A percentile compares a stretch with the other conserved stretches of the same genome.
phyloP scores from a whole-genome alignment of 345 rosid genomes.

The Boechera divaricarpa region DNA sequence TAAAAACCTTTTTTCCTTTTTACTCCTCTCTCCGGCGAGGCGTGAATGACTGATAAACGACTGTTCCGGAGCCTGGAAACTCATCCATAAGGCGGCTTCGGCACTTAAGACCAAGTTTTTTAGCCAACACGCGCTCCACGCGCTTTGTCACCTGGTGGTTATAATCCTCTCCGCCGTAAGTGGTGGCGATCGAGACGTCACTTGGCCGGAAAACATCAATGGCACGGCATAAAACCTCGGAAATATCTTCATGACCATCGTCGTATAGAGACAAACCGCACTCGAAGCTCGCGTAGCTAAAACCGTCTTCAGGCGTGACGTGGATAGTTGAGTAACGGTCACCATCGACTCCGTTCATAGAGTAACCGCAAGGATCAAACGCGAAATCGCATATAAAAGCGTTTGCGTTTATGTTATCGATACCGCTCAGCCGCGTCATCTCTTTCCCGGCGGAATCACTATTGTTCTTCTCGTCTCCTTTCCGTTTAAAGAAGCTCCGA shows the following conservation, averaged over 20 bases:
- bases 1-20: conserved; percentile 16
- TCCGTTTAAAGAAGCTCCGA: conserved; percentile 58
- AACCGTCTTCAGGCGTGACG: conserved; percentile 97
- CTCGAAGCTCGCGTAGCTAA: conserved; percentile 95
- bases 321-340: conserved; percentile 97
- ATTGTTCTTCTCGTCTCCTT: conserved; percentile 49
- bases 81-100: conserved; percentile 72
- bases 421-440: conserved; percentile 83
- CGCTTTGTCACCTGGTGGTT: conserved; percentile 64
- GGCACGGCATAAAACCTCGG: conserved; percentile 61
- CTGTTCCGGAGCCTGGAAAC: conserved; percentile 72
- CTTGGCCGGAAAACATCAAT: conserved; percentile 82
- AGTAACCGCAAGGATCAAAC: conserved; percentile 97
- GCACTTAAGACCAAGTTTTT: conserved; percentile 76
- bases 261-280: conserved; percentile 65
- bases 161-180: conserved; percentile 49
- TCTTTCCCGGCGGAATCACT: conserved; percentile 72
- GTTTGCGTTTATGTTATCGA: conserved; percentile 62
- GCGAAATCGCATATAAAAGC: conserved; percentile 86
- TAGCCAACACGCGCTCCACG: conserved; percentile 65
- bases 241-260: conserved; percentile 53
- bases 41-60: conserved; percentile 83
- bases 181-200: conserved; percentile 69
- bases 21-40: conserved; percentile 52
- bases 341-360: conserved; percentile 91